Base-by-base conservation (phyloP, 2,329 filamentous ascomycete species). In the Cordyceps cicadae region DNA sequence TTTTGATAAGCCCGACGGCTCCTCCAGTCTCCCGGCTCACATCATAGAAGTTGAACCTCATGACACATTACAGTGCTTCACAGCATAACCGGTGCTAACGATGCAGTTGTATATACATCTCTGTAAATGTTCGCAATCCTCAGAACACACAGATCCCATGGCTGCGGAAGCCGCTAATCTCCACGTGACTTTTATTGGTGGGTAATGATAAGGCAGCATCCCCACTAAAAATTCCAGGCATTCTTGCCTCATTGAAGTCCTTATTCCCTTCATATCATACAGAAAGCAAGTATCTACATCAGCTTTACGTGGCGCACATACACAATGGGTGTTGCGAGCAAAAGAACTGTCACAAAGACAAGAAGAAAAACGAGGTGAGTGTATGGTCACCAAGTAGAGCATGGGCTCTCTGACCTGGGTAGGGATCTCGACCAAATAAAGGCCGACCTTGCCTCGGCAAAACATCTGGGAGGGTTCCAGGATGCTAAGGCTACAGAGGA, bases 341-440 rank as follows among this genome's bases (percentile, higher is more conserved):
- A 86, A 70, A 78, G 80, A 51, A 87, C 84, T n/a, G 79, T 86
- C 64, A 86, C 84, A 61, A 92, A 92, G 76, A 92, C 88, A 3
- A 84, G 89, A 74, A 82, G 88, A 64, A 84, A 86, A 69, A 85
- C 82, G 21, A 85, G 87, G 87, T 87, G 75, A 62, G 74, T 62
- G 54, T 56, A 26, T 7, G 3, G 7, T 29, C 45, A 15, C 8
- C 4, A 5, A 43, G 15, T 11, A 9, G 9, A 14, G 3, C 6
- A 9, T 2, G 19, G 34, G 45, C 26, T 8, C 39, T 21, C 45
- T 55, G 26, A 55, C 51, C 24, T 56, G 53, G n/a, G 69, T 69
- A 94, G 94, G 74, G 93, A 96, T 74, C 81, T 97, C 70, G 94
- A 99, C 75, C 92, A 97, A 77, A 86, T 97, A 74, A 86, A 92